A percentile compares a stretch with the other conserved stretches of the same genome.
Evolutionary conservation across 1,139 yeast species (phyloP).

Genomic region (Hansenula anomala): DNA sequence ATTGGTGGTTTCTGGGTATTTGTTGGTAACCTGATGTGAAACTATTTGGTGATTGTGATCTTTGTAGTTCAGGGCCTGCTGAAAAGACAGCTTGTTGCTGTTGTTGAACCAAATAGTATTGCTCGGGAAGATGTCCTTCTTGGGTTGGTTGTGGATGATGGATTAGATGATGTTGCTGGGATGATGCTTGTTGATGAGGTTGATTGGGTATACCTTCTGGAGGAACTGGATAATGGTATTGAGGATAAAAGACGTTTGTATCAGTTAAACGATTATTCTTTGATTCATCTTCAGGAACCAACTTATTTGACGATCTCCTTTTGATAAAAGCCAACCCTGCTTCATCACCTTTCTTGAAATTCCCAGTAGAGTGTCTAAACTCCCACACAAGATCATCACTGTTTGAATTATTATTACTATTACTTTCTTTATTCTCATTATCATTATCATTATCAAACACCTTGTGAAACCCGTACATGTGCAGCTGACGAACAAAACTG

Average conservation of each 20-base stretch:
- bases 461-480: constrained; percentile 79
- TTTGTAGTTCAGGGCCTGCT: background rate
- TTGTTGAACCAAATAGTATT: background rate
- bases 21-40: constrained; percentile 7
- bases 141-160: constrained; percentile 3
- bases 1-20: constrained; percentile 12
- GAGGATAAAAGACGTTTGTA: constrained; percentile 1
- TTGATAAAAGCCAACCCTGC: constrained; percentile 61
- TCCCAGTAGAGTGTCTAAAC: constrained; percentile 79
- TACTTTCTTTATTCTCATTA: constrained; percentile 1
- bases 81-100: constrained; percentile 8
- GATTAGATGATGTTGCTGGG: background rate
- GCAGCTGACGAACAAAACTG: constrained; percentile 65
- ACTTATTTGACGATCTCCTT: constrained; percentile 40
- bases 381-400: constrained; percentile 57
- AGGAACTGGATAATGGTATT: constrained; percentile 5
- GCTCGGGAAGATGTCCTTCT: constrained; percentile 4
- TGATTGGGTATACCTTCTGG: background rate
- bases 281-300: constrained; percentile 22
- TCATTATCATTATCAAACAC: constrained; percentile 32
- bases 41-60: constrained; percentile 1
- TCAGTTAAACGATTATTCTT: constrained; percentile 7
- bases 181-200: background rate
- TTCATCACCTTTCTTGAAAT: constrained; percentile 72
- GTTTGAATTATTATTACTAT: constrained; percentile 6